Conservation (phyloP, 1,284 basidiomycete genomes). For the Quambalaria eucalypti region DNA sequence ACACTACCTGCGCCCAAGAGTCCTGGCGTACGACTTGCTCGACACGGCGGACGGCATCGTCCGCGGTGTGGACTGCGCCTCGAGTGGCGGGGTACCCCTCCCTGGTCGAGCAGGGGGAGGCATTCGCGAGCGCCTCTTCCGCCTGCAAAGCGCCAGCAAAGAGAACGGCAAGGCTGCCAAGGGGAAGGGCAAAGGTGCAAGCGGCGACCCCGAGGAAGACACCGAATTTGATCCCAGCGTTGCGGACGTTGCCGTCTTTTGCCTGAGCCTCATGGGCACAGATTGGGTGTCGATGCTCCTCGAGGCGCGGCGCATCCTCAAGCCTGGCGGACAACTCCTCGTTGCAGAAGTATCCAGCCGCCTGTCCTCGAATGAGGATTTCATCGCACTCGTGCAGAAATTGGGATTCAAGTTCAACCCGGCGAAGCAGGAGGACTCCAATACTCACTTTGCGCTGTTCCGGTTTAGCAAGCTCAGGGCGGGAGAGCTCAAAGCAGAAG, state of each 20-base stretch:
- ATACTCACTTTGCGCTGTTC: constrained; percentile 33
- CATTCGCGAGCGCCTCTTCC: not conserved
- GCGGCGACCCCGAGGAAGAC: no score
- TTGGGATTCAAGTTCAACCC: constrained; percentile 62
- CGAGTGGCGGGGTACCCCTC: constrained; percentile 19
- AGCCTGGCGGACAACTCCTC: constrained; percentile 72
- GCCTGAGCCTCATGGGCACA: constrained; percentile 89
- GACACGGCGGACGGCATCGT: constrained; percentile 58
- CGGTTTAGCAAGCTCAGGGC: constrained; percentile 20
- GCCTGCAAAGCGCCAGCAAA: not conserved
- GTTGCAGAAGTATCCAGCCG: constrained; percentile 75
- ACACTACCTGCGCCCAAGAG: constrained; percentile 55
- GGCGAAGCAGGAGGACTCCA: constrained; percentile 15
- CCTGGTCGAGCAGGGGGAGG: constrained; percentile 11
- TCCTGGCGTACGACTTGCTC: constrained; percentile 69
- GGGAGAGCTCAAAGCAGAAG: not conserved
- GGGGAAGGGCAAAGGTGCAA: no score
- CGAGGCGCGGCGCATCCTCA: constrained; percentile 80
- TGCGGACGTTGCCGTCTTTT: constrained; percentile 84
- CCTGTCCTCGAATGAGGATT: constrained; percentile 53
- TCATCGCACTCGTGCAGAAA: constrained; percentile 61
- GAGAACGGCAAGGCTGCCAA: not conserved
- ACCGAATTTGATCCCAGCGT: constrained; percentile 49
- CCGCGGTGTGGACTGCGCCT: constrained; percentile 29
- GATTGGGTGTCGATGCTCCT: constrained; percentile 87